These are phyloP conservation scores for Botrytis byssoidea DNA, from an alignment of 2,329 filamentous ascomycete genomes.

Conservation along the genomic window DNA sequence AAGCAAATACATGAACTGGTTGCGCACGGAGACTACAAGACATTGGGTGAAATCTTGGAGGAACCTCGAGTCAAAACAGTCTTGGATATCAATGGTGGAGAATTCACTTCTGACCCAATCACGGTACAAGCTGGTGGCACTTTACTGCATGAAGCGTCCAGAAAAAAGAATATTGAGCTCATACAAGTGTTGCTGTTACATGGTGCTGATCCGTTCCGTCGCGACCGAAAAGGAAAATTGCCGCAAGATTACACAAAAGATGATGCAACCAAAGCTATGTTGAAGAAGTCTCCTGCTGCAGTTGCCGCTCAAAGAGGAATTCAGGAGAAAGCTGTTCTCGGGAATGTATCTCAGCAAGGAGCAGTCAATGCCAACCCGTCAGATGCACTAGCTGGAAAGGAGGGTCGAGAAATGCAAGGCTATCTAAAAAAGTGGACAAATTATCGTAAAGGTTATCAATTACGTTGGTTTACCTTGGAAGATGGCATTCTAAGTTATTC, in stretches of 20 bases:
- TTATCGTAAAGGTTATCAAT: slow-evolving; percentile 93
- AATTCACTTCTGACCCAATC: slow-evolving; percentile 76
- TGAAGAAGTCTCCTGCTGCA: slow-evolving; percentile 92
- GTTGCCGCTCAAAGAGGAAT: slow-evolving; percentile 92
- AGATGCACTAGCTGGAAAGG: slow-evolving; percentile 70
- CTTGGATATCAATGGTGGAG: slow-evolving; percentile 87
- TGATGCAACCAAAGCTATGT: slow-evolving; percentile 79
- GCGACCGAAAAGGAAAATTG: slow-evolving; percentile 91
- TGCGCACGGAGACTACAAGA: slow-evolving; percentile 68
- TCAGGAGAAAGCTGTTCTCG: slow-evolving; percentile 94
- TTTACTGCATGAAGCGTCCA: slow-evolving; percentile 87
- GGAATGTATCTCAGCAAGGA: slow-evolving; percentile 59
- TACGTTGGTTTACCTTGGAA: slow-evolving; percentile 96
- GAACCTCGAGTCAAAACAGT: slow-evolving; percentile 83
- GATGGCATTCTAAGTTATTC: slow-evolving; percentile 98
- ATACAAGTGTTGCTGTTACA: slow-evolving; percentile 90
- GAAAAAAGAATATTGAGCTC: slow-evolving; percentile 80
- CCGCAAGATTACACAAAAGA: slow-evolving; percentile 97
- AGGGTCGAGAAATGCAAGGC: slow-evolving; percentile 95
- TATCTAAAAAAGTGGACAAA: slow-evolving; percentile 99
- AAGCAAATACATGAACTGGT: slow-evolving; percentile 81
- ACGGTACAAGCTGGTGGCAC: slow-evolving; percentile 86
- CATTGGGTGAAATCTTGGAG: slow-evolving; percentile 75
- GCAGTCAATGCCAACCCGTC: slow-evolving; percentile 53
- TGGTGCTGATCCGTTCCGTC: slow-evolving; percentile 91